phyloP scores from a whole-genome alignment of 1,139 yeast genomes.

The Blastobotrys apis region DNA sequence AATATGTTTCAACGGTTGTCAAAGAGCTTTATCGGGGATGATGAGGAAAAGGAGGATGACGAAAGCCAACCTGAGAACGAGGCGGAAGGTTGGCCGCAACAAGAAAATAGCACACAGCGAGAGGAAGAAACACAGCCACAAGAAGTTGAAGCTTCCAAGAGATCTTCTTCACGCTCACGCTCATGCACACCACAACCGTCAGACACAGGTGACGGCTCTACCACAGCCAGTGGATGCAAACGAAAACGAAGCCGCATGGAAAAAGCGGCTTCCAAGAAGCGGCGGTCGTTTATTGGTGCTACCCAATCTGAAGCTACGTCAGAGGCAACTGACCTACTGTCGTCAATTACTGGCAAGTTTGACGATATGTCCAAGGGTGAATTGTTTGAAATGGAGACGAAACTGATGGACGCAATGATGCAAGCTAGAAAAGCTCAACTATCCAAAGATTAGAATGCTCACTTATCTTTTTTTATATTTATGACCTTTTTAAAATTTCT shows the following conservation, averaged over 20 bases:
- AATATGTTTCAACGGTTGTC: neutral
- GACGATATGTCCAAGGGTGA: neutral
- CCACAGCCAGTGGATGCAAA: neutral
- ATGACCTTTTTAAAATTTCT: too few relatives aligned
- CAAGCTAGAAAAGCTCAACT: slow-evolving; percentile 3
- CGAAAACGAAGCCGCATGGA: neutral
- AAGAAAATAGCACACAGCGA: too few relatives aligned
- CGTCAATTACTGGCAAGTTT: neutral
- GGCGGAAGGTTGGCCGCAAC: neutral
- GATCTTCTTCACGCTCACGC: too few relatives aligned
- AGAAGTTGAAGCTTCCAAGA: neutral
- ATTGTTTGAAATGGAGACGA: slow-evolving; percentile 5
- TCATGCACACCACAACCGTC: too few relatives aligned
- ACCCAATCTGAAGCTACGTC: too few relatives aligned
- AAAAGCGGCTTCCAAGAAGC: neutral
- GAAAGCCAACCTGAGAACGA: neutral
- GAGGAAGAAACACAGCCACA: neutral
- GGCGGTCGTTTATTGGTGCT: neutral
- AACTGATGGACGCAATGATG: slow-evolving; percentile 3
- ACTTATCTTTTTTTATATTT: neutral
- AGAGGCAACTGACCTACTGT: neutral
- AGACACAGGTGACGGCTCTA: neutral
- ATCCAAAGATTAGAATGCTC: neutral
- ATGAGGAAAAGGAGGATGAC: neutral
- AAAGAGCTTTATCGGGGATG: neutral